Conservation (phyloP, 1,139 yeast species). For the Sugiyamaella novakii region DNA sequence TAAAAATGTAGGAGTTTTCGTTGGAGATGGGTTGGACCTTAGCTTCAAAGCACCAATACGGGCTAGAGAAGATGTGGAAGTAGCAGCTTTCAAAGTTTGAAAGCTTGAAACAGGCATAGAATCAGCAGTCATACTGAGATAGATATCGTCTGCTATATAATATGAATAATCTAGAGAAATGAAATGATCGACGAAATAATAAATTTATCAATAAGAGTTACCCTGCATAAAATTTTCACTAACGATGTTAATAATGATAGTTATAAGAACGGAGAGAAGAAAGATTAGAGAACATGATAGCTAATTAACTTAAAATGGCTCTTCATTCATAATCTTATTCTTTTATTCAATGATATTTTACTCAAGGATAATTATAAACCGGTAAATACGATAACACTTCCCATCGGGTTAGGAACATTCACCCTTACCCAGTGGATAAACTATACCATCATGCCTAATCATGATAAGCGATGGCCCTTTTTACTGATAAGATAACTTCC, state of each 20-base stretch:
- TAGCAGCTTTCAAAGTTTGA: constrained; percentile 17
- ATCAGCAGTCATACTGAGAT: constrained; percentile 16
- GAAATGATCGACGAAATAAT: not conserved
- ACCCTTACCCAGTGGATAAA: not conserved
- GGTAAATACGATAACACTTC: too few species aligned
- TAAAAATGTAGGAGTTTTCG: constrained; percentile 40
- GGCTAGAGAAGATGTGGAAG: constrained; percentile 20
- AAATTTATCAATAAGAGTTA: not conserved
- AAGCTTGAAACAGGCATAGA: constrained; percentile 16
- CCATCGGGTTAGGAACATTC: too few species aligned
- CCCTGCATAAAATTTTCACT: constrained; percentile 5
- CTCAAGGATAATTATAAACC: too few species aligned
- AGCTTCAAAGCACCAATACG: constrained; percentile 19
- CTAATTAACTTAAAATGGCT: too few species aligned
- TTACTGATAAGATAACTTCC: too few species aligned
- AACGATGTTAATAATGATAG: too few species aligned
- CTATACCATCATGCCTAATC: too few species aligned
- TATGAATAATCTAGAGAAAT: constrained; percentile 31
- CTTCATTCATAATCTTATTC: too few species aligned
- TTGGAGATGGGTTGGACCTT: constrained; percentile 12
- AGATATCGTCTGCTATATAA: constrained; percentile 25
- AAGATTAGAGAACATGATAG: too few species aligned
- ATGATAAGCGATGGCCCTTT: not conserved
- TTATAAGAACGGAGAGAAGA: too few species aligned
- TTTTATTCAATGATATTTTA: too few species aligned